Evolutionary conservation across 805 yeast genomes (phyloP), one percentile per base, ranked within the genome.

Genomic region (Hanseniaspora valbyensis): DNA sequence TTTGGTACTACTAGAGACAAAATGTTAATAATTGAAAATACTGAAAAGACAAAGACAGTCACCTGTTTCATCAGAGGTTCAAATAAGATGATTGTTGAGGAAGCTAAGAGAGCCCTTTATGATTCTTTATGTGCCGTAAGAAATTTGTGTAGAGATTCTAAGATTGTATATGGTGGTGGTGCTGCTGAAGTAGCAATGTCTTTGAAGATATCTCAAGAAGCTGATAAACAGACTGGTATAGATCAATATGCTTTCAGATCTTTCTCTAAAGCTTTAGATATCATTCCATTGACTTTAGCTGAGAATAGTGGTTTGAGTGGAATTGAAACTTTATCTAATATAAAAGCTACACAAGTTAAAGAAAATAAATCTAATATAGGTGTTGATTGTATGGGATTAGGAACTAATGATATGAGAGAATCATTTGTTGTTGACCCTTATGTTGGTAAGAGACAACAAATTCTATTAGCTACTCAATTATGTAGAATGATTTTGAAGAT

Each of bases 111-210:
- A 66, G 96, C 98, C 1, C 73, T 92, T 53, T 97, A 92, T 61
- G 99, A 92, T 65, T 85, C 98, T 8, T 71, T 92, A 52, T 90
- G 98, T 70, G 99, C 94, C 41, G 98, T 92, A 26, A 83, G 98
- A 70, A 94, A 92, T 69, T 76, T 92, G 64, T 82, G 94, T 46
- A 78, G 81, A 60, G 97, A 94, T 66, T 82, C 80, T 64, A 77
- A 96, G 66, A 86, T 92, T 42, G 96, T 94, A n/a, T 92, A 92
- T 62, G 99, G 99, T 56, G 99, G 99, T 59, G 99, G 99, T 58
- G 95, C 98, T 21, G 94, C 97, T 33, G 99, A 92, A 70, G 80
- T 92, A 49, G 76, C 95, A 2, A 83, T 95, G 72, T 88, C 97
- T 13, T 69, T 92, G 58, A 94, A 92, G 16, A 95, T 92, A 14